Evolutionary conservation across 2,329 filamentous ascomycete genomes (phyloP), one percentile per base, ranked within the genome.

Genomic region (Apiospora rasikravindrae): DNA sequence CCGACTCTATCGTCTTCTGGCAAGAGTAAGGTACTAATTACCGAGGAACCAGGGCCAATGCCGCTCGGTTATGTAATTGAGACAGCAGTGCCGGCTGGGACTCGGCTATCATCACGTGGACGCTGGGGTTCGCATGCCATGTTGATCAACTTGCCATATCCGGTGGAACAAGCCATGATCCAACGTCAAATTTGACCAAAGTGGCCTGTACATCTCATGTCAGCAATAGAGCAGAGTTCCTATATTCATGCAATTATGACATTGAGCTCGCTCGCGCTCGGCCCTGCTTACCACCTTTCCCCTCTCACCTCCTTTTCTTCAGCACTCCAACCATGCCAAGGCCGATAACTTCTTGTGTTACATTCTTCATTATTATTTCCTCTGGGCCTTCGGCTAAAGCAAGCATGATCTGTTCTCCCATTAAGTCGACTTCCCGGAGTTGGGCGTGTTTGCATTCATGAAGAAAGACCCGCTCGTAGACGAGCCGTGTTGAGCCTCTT

Each of bases 401-500:
- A 64, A n/a, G 57, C 57, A 14, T 4, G 8, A 24, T 33, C 57
- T 40, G 14, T 40, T n/a, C 57, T 64, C 33, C 19, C 33, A 19
- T 68, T 13, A 69, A 13, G 68, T 69, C 6, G 73, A 70, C 40
- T 73, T 74, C 3, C 66, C 71, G 0, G 77, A 69, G 49, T 75
- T 72, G 24, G 79, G 74, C 2, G 78, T 78, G 45, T 67, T 73
- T 7, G 76, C 73, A 69, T 80, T 79, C 71, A 80, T 74, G 67
- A 81, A 81, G 69, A 76, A 80, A 26, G 78, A 78, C 26, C 75
- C 80, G 53, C 78, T 71, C 4, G 77, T 79, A 40, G 71, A 76
- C 16, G 76, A 79, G 71, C 45, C 75, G 74, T 77, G 77, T 47
- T 77, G 78, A 26, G 75, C 75, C 42, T 80, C 77, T 47, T 78